Conservation (phyloP, 2,329 filamentous ascomycete genomes). For the Exophiala bonariae region DNA sequence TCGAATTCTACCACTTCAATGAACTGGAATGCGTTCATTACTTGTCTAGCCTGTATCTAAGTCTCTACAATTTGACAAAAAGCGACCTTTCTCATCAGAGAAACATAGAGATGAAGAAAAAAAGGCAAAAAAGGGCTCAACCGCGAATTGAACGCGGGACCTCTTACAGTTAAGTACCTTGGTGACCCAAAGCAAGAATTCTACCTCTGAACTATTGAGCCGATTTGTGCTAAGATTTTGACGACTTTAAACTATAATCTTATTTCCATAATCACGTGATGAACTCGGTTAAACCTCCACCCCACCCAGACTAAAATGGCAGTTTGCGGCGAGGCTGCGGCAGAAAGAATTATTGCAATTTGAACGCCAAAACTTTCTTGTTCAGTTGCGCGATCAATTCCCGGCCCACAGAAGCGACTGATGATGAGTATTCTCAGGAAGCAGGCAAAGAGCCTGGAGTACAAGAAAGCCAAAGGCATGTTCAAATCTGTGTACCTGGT, state of each 20-base stretch:
- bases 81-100: too few species aligned
- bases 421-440: conserved; percentile 17
- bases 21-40: too few species aligned
- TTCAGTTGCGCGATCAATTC: not conserved
- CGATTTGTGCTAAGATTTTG: not conserved
- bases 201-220: conserved; percentile 29
- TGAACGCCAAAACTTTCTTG: conserved; percentile 4
- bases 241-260: not conserved
- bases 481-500: not conserved
- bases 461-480: conserved; percentile 16
- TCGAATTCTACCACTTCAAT: too few species aligned
- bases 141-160: conserved; percentile 31
- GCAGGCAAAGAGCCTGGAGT: conserved; percentile 11
- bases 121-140: conserved; percentile 24
- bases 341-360: conserved; percentile 11
- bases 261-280: not conserved
- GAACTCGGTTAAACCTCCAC: conserved; percentile 13
- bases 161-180: conserved; percentile 26
- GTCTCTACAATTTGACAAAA: too few species aligned
- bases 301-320: conserved; percentile 8
- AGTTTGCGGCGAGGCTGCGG: conserved; percentile 22
- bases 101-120: not conserved
- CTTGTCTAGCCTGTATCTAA: too few species aligned
- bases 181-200: conserved; percentile 32
- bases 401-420: not conserved